Evolutionary conservation across 495 filamentous ascomycete genomes (phyloP), one percentile per base, ranked within the genome.

Genomic region (Penicillium subrubescens): DNA sequence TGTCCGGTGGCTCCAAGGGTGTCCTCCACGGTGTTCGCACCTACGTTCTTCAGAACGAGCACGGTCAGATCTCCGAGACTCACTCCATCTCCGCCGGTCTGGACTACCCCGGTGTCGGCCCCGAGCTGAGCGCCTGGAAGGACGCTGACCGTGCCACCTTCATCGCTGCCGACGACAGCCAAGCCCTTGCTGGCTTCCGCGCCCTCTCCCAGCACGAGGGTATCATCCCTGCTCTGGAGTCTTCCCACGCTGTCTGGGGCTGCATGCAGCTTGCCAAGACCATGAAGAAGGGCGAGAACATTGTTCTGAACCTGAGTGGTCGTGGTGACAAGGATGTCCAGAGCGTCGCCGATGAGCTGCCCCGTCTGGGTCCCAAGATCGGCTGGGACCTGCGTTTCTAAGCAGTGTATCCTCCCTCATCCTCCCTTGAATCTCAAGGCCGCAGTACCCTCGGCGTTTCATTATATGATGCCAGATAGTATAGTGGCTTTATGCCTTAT

Each of bases 261-360:
- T 92, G 91, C 23, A 79, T 98, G 59, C 86, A 97, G 73, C 78
- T 98, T 31, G 96, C 95, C 39, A 97, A 94, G 87, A 89, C 88
- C 63, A 93, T 98, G 93, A 81, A 84, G 44, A 90, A 91, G 83
- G 94, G 87, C 31, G 78, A 97, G 78, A 91, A 97, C 75, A 81
- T 99, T 21, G 94, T 99, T n/a, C 91, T 99, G 41, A 97, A 94
- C 78, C 73, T 99, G 31, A 92, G 89, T 70, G 95, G 95, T 17
- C 84, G 95, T 67, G 95, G 95, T 41, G 95, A 99, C 73, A 99
- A 99, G 85, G 95, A 99, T 76, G 95, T 99, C 43, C 93, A 98
- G 87, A 96, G 91, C 72, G 94, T 99, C 43, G 95, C 95, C 3
- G 95, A 99, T 63, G 92, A 96, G 77, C 79, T 99, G 67, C 95